Base-by-base conservation (phyloP, 305 asterid species). In the Galium porrigens region DNA sequence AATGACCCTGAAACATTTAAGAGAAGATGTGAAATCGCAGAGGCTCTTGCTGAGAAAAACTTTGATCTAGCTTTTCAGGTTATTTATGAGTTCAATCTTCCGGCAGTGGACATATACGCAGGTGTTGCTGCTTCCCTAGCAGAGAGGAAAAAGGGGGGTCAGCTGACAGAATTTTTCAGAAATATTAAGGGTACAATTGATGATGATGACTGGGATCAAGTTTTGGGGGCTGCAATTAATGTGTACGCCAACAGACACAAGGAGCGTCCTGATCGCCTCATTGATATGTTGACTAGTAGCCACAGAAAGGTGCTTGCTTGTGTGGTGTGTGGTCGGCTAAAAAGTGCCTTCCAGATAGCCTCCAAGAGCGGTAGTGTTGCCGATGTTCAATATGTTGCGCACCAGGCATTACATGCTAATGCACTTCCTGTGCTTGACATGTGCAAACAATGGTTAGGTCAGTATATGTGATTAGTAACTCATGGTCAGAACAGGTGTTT, bases 231-330 rank as follows among this genome's bases (percentile, higher is more conserved):
- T 70, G 96, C 97, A 65, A 89, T 92, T 51, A 92, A 89, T 73
- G 99, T 89, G 58, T 92, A 92, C 69, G 99, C 99, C 67, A 92
- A 89, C 81, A 86, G 85, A 72, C 97, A 89, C 78, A 92, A 92
- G 79, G 99, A 92, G 81, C 92, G 97, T 17, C 96, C 99, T 44
- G 97, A 92, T 81, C 95, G 99, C 73, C 95, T 92, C 80, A 92
- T 87, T 77, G 97, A 89, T 89, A 89, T 89, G 99, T 77, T 92
- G 78, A 87, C 88, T 61, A 92, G 99, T 73, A 87, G 89, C 80
- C 99, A 92, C 83, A 89, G 97, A 85, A 92, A 92, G 82, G 99
- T 92, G 63, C 80, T 92, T 72, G 99, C 99, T n/a, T 92, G 99
- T 72, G 96, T 92, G 69, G 95, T 89, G 37, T 89, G 97, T 55